Evolutionary conservation across 768 basidiomycete genomes (phyloP).

Genomic region (Mycena latifolia): DNA sequence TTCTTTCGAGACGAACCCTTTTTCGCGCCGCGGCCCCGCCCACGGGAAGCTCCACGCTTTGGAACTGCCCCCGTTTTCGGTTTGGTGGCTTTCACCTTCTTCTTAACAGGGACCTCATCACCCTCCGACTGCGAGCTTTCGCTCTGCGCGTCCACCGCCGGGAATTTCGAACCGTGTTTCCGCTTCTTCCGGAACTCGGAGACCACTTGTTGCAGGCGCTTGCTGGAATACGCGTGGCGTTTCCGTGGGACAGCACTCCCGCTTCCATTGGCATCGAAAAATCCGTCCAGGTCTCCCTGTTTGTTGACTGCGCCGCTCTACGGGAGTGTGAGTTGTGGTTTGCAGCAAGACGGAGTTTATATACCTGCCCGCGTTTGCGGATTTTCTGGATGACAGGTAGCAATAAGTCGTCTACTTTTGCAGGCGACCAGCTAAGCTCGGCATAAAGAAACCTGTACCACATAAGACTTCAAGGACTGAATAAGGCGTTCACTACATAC

Average conservation of each 20-base stretch:
- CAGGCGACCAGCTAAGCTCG: conserved; percentile 85
- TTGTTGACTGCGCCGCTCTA: conserved; percentile 76
- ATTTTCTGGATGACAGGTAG: conserved; percentile 93
- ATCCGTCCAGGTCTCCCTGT: conserved; percentile 82
- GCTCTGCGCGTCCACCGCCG: conserved; percentile 26
- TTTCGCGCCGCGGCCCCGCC: conserved; percentile 25
- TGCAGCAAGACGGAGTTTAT: conserved; percentile 2
- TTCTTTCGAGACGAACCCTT: conserved; percentile 35
- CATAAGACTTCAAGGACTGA: conserved; percentile 25
- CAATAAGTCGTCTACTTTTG: conserved; percentile 91
- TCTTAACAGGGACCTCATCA: conserved; percentile 35
- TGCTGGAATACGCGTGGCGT: conserved; percentile 86
- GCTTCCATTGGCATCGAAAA: conserved; percentile 78
- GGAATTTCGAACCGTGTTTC: conserved; percentile 43
- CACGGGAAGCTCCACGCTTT: conserved; percentile 17
- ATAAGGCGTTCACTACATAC: conserved; percentile 56
- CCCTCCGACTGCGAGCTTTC: conserved; percentile 40
- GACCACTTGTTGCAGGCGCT: conserved; percentile 90
- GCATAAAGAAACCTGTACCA: conserved; percentile 71
- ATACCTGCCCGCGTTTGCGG: conserved; percentile 82
- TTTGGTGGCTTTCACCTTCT: conserved; percentile 28
- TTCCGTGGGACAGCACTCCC: conserved; percentile 83
- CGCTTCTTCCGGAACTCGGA: conserved; percentile 79
- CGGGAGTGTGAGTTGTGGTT: conserved; percentile 10
- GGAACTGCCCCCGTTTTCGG: background rate